These are phyloP conservation scores for Zygosaccharomyces rouxii DNA, from an alignment of 805 yeast species.

Conservation along the genomic window DNA sequence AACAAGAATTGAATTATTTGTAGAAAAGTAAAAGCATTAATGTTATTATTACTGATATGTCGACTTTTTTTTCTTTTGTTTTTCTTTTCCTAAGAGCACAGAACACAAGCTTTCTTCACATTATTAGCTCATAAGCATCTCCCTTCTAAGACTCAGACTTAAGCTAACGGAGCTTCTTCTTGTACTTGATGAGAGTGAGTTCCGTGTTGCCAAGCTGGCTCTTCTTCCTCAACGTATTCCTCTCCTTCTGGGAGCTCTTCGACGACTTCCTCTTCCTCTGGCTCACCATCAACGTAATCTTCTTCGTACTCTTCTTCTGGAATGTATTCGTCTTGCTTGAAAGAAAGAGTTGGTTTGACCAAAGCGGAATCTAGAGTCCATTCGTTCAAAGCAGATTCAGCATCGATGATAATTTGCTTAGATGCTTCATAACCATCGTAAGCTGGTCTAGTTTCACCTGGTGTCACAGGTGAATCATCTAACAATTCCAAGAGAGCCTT, in stretches of 20 bases:
- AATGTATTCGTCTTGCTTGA: conserved; percentile 55
- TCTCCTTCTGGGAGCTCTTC: conserved; percentile 19
- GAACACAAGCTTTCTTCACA: neutral
- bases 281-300: conserved; percentile 41
- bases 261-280: conserved; percentile 35
- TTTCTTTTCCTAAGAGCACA: neutral
- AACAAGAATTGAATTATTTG: neutral
- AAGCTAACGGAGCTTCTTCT: conserved; percentile 5
- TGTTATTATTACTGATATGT: neutral
- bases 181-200: neutral
- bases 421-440: conserved; percentile 88
- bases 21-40: neutral
- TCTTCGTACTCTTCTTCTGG: conserved; percentile 50
- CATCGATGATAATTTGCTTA: conserved; percentile 80
- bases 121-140: neutral
- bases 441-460: conserved; percentile 89
- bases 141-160: neutral
- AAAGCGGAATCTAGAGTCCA: conserved; percentile 84
- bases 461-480: conserved; percentile 82
- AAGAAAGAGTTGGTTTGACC: conserved; percentile 74
- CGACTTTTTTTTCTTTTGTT: neutral
- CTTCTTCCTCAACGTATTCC: conserved; percentile 2
- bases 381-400: conserved; percentile 74
- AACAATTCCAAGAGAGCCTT: conserved; percentile 77
- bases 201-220: neutral